A percentile compares a stretch with the other conserved stretches of the same genome.
These are phyloP conservation scores for Pascua sp. DNA, from an alignment of 1,284 basidiomycete genomes.

Conservation along the genomic window DNA sequence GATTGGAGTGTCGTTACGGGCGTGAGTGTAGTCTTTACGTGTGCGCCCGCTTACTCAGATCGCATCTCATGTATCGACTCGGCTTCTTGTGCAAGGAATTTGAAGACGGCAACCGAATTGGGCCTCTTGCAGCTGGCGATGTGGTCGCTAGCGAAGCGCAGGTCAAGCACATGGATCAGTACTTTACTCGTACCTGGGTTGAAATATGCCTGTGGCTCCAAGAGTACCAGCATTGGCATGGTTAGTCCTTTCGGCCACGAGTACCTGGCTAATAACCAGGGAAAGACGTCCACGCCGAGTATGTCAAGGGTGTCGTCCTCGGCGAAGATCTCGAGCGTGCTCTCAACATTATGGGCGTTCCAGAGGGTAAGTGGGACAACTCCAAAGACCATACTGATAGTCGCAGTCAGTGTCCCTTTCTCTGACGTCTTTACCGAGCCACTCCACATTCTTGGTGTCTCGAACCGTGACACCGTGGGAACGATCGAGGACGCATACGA, in stretches of 20 bases:
- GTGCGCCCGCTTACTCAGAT: conserved; percentile 14
- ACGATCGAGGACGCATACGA: conserved; percentile 36
- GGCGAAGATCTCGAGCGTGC: conserved; percentile 14
- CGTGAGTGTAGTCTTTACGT: conserved; percentile 14
- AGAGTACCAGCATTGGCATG: conserved; percentile 16
- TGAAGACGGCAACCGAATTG: conserved; percentile 32
- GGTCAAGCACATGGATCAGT: conserved; percentile 34
- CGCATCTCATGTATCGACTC: conserved; percentile 32
- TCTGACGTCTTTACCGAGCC: conserved; percentile 2
- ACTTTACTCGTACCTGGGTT: conserved; percentile 43
- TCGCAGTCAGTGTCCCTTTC: conserved; percentile 5
- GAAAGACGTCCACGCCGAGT: neutral
- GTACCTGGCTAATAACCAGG: neutral
- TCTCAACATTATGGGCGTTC: conserved; percentile 11
- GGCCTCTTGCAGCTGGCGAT: conserved; percentile 29
- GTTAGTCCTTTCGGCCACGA: conserved; percentile 10
- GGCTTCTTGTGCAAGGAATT: conserved; percentile 39
- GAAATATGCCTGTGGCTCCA: conserved; percentile 31
- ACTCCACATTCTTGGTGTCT: conserved; percentile 27
- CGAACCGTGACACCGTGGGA: conserved; percentile 19
- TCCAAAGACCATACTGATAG: neutral
- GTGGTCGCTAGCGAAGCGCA: conserved; percentile 18
- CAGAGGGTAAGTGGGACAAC: neutral
- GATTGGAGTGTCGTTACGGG: conserved; percentile 30
- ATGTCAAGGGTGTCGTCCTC: neutral